Conservation (phyloP, 768 basidiomycete genomes). For the Chlorophyllum brunneum region DNA sequence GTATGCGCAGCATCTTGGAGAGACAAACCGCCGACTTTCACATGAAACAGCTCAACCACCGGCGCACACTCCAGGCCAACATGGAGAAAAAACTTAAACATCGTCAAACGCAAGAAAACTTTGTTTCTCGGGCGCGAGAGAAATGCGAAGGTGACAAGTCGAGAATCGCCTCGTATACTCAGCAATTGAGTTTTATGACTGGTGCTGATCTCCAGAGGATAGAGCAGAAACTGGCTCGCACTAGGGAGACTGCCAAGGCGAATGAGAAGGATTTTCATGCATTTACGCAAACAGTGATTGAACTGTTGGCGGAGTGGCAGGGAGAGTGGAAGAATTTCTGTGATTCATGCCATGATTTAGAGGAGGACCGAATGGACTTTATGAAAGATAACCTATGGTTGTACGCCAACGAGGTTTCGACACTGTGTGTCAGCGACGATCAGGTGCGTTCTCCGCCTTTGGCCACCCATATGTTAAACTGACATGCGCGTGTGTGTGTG, state of each 20-base stretch:
- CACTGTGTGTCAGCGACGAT: conserved; percentile 93
- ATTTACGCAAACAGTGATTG: conserved; percentile 71
- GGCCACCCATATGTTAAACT: no score
- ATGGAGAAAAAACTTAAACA: conserved; percentile 88
- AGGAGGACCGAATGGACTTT: conserved; percentile 92
- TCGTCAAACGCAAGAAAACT: conserved; percentile 80
- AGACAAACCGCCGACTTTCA: conserved; percentile 55
- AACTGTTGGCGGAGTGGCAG: conserved; percentile 82
- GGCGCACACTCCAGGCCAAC: conserved; percentile 60
- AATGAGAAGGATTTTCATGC: conserved; percentile 90
- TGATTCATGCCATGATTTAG: conserved; percentile 94
- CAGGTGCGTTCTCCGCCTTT: conserved; percentile 48
- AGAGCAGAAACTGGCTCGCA: conserved; percentile 75
- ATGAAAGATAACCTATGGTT: conserved; percentile 94
- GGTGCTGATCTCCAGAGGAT: conserved; percentile 89
- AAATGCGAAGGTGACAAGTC: conserved; percentile 88
- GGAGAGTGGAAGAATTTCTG: conserved; percentile 92
- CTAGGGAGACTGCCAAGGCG: conserved; percentile 80
- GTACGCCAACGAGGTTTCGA: conserved; percentile 92
- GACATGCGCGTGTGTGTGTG: neutral
- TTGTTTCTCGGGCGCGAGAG: conserved; percentile 83
- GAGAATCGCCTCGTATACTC: conserved; percentile 86
- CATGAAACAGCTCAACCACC: conserved; percentile 62
- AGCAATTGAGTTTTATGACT: conserved; percentile 78
- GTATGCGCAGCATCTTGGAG: conserved; percentile 73